Percentiles rank a stretch among this genome's conserved stretches.
Conservation (phyloP, 2,329 filamentous ascomycete species). For the Parastagonospora nodorum region DNA sequence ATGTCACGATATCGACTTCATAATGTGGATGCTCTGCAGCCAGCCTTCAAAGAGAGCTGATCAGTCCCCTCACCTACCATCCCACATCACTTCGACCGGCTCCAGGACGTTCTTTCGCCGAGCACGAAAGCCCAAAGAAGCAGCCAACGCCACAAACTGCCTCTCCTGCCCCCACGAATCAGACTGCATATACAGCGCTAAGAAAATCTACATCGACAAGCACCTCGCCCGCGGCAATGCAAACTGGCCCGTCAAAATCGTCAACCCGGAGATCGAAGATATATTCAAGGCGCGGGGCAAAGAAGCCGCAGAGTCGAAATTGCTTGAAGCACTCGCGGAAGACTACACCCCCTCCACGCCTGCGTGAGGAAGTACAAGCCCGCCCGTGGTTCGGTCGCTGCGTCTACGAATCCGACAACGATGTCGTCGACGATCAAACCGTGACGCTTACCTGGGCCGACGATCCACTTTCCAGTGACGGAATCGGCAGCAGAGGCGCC, state of each 20-base stretch:
- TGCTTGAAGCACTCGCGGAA: constrained; percentile 56
- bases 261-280: constrained; percentile 91
- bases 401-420: constrained; percentile 90
- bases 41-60: constrained; percentile 55
- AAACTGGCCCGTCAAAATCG: constrained; percentile 83
- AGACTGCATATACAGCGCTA: constrained; percentile 83
- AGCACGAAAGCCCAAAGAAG: constrained; percentile 73
- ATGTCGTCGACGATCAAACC: constrained; percentile 90
- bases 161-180: constrained; percentile 75
- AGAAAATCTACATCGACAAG: constrained; percentile 77
- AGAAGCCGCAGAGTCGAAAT: constrained; percentile 56
- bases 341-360: constrained; percentile 64
- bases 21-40: constrained; percentile 88
- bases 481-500: constrained; percentile 57
- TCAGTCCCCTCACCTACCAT: constrained; percentile 70
- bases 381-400: constrained; percentile 86
- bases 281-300: constrained; percentile 56
- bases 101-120: constrained; percentile 78
- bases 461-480: constrained; percentile 51
- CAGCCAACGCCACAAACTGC: constrained; percentile 84
- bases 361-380: constrained; percentile 52
- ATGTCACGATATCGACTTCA: constrained; percentile 92
- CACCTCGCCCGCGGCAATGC: constrained; percentile 70
- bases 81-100: constrained; percentile 75
- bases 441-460: constrained; percentile 90